phyloP scores from a whole-genome alignment of 148 eudicot genomes.

The Vaccinium darrowii region DNA sequence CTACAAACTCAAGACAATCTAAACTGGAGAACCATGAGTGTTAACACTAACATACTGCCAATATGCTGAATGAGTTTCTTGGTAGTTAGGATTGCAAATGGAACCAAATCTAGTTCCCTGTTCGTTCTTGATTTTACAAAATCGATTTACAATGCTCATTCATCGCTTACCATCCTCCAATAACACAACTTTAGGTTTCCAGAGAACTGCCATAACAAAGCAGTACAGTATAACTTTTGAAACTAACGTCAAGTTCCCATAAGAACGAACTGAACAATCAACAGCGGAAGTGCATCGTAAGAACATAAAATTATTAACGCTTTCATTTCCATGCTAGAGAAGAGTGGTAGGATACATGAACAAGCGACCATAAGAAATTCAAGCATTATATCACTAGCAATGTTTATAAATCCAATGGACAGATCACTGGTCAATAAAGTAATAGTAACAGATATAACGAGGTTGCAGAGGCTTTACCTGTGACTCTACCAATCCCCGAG shows the following conservation, averaged over 20 bases:
- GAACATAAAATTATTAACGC: neutral
- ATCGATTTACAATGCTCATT: neutral
- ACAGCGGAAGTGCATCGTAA: neutral
- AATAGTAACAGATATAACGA: neutral
- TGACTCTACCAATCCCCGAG: constrained; percentile 48
- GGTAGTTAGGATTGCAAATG: neutral
- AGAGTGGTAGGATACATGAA: constrained; percentile 1
- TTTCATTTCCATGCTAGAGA: neutral
- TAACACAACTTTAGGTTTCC: neutral
- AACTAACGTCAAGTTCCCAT: neutral
- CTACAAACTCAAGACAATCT: neutral
- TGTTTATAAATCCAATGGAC: neutral
- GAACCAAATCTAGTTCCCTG: neutral
- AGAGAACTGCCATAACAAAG: neutral
- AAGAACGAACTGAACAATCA: neutral
- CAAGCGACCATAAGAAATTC: neutral
- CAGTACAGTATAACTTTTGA: neutral
- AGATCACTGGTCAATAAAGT: neutral
- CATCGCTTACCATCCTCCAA: neutral
- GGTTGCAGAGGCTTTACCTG: neutral
- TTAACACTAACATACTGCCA: neutral
- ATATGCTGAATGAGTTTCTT: neutral
- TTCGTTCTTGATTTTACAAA: neutral
- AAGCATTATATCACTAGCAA: neutral
- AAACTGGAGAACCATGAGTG: neutral